Evolutionary conservation across 768 basidiomycete species (phyloP), one percentile per base, ranked within the genome.

Genomic region (Suillus spraguei): DNA sequence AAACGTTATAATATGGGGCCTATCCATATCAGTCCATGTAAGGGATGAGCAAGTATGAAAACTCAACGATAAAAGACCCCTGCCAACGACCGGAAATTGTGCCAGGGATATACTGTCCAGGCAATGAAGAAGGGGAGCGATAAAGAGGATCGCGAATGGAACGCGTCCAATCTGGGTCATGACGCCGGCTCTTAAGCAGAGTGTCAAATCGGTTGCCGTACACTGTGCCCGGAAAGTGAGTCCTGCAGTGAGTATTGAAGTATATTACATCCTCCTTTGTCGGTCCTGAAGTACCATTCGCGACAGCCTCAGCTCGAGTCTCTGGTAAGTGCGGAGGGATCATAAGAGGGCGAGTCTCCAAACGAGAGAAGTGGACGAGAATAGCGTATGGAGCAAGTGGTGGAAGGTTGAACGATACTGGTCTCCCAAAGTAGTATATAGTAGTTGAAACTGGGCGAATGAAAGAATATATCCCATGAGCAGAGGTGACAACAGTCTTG

Each of bases 21-120:
- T 84, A 39, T n/a, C 60, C 47, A 52, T 5, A 60, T 33, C 63
- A 59, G 61, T 32, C 42, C 20, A 35, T 28, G 64, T 47, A 42
- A 28, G 20, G 17, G 20, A 55, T 20, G 4, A 53, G 56, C 11
- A 11, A 44, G 63, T 28, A 35, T n/a, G 52, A 59, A 13, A 24
- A 39, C 10, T 35, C 24, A 65, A 85, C 85, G 14, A 84, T 77
- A 46, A 74, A 78, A 10, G 83, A 81, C 3, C 84, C 84, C 60
- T 79, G 77, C 83, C 83, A 87, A 42, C 70, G 73, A 22, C 85
- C 85, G 4, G 78, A 77, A 33, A 85, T 73, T 1, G 76, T 74
- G 13, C 81, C 84, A 28, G 80, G 74, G 59, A 74, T 72, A 66
- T 87, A 85, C 22, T 74, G 66, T 9, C 67, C 46, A 22, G 61